Base-by-base conservation (phyloP, 2,329 filamentous ascomycete species). In the Cordyceps militaris region DNA sequence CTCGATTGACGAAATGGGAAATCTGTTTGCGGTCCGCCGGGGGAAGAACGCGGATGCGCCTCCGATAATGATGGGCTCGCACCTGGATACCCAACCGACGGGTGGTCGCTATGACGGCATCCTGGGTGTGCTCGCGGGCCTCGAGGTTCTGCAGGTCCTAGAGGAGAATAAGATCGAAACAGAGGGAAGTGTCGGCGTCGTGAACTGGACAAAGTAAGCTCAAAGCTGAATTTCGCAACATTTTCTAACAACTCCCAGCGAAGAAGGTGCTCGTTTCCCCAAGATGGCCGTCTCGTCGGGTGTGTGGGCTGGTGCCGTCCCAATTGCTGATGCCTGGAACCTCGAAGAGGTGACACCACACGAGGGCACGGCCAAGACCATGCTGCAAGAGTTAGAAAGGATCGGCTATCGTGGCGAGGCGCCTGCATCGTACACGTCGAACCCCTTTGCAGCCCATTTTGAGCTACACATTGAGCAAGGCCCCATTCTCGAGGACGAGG, bases 381-480 rank as follows among this genome's bases (percentile, higher is more conserved):
- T 72, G n/a, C 65, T 64, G 36, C 64, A 65, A 6, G 70, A 91
- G 61, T 78, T 94, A 0, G 76, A 87, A 66, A 79, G 86, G 11
- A 90, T 91, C 51, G 85, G 85, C 63, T 72, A 0, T 88, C 88
- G 26, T 62, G 69, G 0, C 71, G 76, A 1, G 44, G 42, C 11
- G 50, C 61, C 4, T 50, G 59, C 28, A 16, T 61, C 62, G 23
- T 48, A 61, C 42, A 36, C 23, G n/a, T 61, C 65, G 2, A 63
- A 63, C 19, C 86, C 86, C 0, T 83, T 91, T 72, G 85, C 82
- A 1, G 88, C 87, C 1, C 88, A 93, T 69, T 92, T 93, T 65
- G 89, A 93, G 69, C 77, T 94, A 10, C 89, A 94, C 66, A 93
- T 93, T 53, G 90, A 95, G 68, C 91, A 95, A 69, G 89, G 89